Base-by-base conservation (phyloP, 495 filamentous ascomycete genomes). In the Aspergillus indologenus region DNA sequence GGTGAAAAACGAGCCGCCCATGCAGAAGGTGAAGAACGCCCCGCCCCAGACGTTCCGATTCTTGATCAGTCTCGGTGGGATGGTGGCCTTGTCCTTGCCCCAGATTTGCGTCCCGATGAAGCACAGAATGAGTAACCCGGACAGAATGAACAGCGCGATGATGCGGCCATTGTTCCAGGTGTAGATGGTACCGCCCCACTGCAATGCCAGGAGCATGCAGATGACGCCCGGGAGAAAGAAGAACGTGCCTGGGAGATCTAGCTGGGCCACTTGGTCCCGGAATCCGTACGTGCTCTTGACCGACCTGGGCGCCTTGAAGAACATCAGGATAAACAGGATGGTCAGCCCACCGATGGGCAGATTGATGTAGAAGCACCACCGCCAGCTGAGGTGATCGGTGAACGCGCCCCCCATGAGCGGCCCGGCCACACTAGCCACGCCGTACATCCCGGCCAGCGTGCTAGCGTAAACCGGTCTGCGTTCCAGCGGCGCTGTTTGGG, bases 131-230 rank as follows among this genome's bases (percentile, higher is more conserved):
- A 95, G 74, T 4, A 95, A 68, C 14, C 76, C 87, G 56, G 86
- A 88, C n/a, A 90, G 63, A 9, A 89, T 78, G 44, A 94, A 84
- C 2, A 95, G 76, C 3, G 80, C 80, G 53, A 92, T 88, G 61
- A 92, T 85, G 15, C 86, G 84, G 18, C 57, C 83, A 60, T 77
- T 79, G 49, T 59, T 66, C 91, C 90, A 95, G 0, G 71, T 59
- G 59, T 92, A 90, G 24, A 73, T 81, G 0, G 80, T 80, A 3
- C 91, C 91, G 46, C 90, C 91, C 91, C 91, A 96, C 68, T 94
- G 90, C 19, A 96, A 76, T 0, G 92, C 92, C 0, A 96, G 76
- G 15, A 96, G 68, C 1, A 93, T 71, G 60, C 82, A 87, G 61
- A 92, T 77, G 23, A 96, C 82, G 14, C 78, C 80, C 1, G 90